phyloP scores from a whole-genome alignment of 192 early-diverging fungal genomes.

The Coemansia sp. region DNA sequence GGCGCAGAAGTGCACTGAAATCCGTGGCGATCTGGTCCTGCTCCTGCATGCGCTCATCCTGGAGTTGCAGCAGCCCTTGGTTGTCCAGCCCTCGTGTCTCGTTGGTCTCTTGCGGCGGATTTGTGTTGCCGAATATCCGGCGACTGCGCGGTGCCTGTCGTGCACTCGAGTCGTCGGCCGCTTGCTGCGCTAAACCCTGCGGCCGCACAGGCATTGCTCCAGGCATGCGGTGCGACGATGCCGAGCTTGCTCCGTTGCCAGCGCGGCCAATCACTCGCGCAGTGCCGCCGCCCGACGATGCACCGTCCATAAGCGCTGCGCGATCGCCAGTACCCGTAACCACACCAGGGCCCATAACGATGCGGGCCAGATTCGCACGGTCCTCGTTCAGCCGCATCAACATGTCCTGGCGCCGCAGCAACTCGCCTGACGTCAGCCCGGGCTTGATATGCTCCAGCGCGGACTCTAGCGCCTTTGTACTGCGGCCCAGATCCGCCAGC shows the following conservation, averaged over 20 bases:
- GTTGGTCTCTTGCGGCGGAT: constrained; percentile 71
- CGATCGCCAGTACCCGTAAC: constrained; percentile 32
- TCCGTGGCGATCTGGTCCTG: constrained; percentile 80
- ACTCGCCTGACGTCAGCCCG: constrained; percentile 64
- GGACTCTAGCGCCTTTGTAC: constrained; percentile 56
- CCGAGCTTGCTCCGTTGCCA: constrained; percentile 14
- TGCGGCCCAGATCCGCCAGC: constrained; percentile 58
- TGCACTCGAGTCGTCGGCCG: constrained; percentile 8
- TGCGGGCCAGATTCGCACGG: constrained; percentile 60
- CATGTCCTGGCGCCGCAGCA: constrained; percentile 76
- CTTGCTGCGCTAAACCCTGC: constrained; percentile 25
- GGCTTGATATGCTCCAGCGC: constrained; percentile 43
- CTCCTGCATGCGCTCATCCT: constrained; percentile 73
- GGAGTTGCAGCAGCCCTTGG: constrained; percentile 70
- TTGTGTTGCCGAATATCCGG: constrained; percentile 73
- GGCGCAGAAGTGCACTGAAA: constrained; percentile 71
- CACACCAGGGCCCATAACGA: constrained; percentile 53
- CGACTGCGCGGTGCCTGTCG: constrained; percentile 41
- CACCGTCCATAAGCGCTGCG: constrained; percentile 30
- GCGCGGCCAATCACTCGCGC: constrained; percentile 37
- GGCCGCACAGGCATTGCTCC: constrained; percentile 24
- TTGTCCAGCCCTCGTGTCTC: constrained; percentile 77
- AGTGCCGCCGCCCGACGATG: constrained; percentile 15
- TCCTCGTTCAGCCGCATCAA: constrained; percentile 72
- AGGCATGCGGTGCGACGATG: constrained; percentile 21